phyloP scores from a whole-genome alignment of 495 filamentous ascomycete species.

The Penicillium waksmanii region DNA sequence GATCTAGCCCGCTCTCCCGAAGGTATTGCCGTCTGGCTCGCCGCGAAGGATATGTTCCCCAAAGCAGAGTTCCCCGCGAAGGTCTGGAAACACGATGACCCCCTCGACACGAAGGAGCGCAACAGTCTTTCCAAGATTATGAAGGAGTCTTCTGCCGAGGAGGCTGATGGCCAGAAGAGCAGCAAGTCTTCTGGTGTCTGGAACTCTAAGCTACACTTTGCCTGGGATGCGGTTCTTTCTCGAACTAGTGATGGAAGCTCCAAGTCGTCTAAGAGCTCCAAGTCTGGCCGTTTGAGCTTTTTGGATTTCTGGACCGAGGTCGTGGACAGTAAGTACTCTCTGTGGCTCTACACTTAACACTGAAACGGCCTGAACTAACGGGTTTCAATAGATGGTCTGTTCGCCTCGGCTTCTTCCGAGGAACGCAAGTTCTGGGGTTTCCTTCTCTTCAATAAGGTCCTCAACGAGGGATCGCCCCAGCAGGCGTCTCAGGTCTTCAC shows the following conservation, averaged over 20 bases:
- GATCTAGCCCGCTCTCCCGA: conserved; percentile 78
- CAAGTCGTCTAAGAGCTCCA: conserved; percentile 40
- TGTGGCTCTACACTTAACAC: not conserved
- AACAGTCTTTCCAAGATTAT: conserved; percentile 70
- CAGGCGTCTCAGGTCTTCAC: conserved; percentile 67
- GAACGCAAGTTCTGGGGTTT: conserved; percentile 93
- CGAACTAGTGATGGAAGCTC: conserved; percentile 39
- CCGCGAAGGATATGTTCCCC: conserved; percentile 64
- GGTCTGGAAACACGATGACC: conserved; percentile 73
- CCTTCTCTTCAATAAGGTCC: conserved; percentile 74
- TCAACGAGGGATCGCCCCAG: conserved; percentile 54
- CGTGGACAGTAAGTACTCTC: conserved; percentile 72
- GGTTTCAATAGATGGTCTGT: conserved; percentile 67
- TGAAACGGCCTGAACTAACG: conserved; percentile 14
- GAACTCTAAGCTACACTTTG: conserved; percentile 82
- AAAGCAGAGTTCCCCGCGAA: conserved; percentile 64
- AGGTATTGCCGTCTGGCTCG: conserved; percentile 87
- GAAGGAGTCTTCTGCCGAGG: conserved; percentile 69
- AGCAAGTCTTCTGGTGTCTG: conserved; percentile 70
- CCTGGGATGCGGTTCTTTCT: conserved; percentile 77
- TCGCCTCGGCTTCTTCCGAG: conserved; percentile 76
- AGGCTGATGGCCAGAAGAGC: conserved; percentile 47
- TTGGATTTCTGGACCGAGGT: conserved; percentile 84
- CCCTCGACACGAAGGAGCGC: conserved; percentile 66
- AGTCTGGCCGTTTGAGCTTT: conserved; percentile 55